phyloP scores from a whole-genome alignment of 352 stramenopile species.

The Phytophthora pistaciae region DNA sequence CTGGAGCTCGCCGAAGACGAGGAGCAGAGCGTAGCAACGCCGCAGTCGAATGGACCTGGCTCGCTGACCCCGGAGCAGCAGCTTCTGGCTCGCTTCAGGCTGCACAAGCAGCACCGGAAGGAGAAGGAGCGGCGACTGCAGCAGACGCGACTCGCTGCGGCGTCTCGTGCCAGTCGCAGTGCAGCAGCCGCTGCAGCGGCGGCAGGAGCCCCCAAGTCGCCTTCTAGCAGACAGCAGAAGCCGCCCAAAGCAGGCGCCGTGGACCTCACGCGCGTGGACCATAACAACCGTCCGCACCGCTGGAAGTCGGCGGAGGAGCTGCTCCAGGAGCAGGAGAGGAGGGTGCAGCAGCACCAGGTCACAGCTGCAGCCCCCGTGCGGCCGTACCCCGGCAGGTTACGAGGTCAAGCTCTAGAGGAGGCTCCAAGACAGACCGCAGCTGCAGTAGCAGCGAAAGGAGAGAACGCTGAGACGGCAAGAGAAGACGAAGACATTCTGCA shows the following conservation, averaged over 20 bases:
- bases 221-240: constrained; percentile 19
- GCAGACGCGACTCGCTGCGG: constrained; percentile 54
- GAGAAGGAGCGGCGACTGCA: constrained; percentile 72
- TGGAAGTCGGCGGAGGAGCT: constrained; percentile 85
- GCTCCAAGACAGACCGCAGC: not conserved
- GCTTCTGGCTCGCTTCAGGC: constrained; percentile 74
- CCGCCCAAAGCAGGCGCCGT: constrained; percentile 10
- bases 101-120: constrained; percentile 83
- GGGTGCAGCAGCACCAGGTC: constrained; percentile 67
- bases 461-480: not conserved
- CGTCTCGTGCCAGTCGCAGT: constrained; percentile 31
- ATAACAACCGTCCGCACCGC: constrained; percentile 88
- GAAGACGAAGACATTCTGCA: constrained; percentile 81
- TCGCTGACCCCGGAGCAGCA: constrained; percentile 56
- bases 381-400: constrained; percentile 66
- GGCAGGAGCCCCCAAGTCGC: not conserved
- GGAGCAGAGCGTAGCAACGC: constrained; percentile 3
- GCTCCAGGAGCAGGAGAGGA: constrained; percentile 68
- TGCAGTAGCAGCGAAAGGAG: not conserved
- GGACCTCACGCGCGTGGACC: constrained; percentile 77
- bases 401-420: constrained; percentile 39
- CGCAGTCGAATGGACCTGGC: not conserved
- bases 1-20: constrained; percentile 1
- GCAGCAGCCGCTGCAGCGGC: constrained; percentile 15
- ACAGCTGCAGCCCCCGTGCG: constrained; percentile 56